Evolutionary conservation across 805 yeast genomes (phyloP).

Genomic region (Lipomyces spencermartinsiae): DNA sequence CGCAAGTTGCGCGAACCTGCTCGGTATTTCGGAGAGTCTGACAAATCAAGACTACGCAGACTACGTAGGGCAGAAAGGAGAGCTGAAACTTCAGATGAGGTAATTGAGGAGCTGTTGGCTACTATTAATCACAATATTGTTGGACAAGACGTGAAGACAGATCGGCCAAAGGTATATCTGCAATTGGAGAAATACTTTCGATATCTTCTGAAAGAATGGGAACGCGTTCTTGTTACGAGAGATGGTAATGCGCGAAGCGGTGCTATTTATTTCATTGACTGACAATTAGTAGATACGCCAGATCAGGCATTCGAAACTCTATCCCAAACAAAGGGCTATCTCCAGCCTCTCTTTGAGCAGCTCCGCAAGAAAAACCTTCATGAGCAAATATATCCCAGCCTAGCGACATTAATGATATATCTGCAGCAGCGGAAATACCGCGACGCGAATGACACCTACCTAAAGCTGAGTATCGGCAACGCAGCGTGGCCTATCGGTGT

Average conservation of each 20-base stretch:
- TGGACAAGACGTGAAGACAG: slow-evolving; percentile 48
- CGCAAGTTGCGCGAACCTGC: slow-evolving; percentile 41
- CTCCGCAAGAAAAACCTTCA: slow-evolving; percentile 55
- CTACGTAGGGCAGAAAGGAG: slow-evolving; percentile 38
- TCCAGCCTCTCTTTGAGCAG: slow-evolving; percentile 60
- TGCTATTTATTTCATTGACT: neutral
- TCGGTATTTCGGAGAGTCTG: slow-evolving; percentile 40
- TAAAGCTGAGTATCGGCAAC: slow-evolving; percentile 81
- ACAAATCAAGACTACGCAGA: slow-evolving; percentile 34
- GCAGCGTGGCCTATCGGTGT: slow-evolving; percentile 95
- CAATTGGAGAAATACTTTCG: slow-evolving; percentile 59
- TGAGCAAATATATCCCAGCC: slow-evolving; percentile 55
- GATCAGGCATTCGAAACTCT: slow-evolving; percentile 45
- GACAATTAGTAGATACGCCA: slow-evolving; percentile 25
- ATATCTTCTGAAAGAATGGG: slow-evolving; percentile 55
- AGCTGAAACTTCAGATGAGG: slow-evolving; percentile 20
- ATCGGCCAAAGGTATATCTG: slow-evolving; percentile 46
- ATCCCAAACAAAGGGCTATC: slow-evolving; percentile 55
- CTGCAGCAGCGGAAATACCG: slow-evolving; percentile 60
- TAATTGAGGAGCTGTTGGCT: slow-evolving; percentile 40
- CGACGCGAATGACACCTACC: slow-evolving; percentile 69
- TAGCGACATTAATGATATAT: slow-evolving; percentile 65
- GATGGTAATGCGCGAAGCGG: slow-evolving; percentile 22
- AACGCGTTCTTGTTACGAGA: slow-evolving; percentile 49
- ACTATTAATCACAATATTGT: slow-evolving; percentile 43